Percentiles rank a stretch among this genome's conserved stretches.
Evolutionary conservation across 1,284 basidiomycete genomes (phyloP).

Genomic region (Paramarasmius palmivorus): DNA sequence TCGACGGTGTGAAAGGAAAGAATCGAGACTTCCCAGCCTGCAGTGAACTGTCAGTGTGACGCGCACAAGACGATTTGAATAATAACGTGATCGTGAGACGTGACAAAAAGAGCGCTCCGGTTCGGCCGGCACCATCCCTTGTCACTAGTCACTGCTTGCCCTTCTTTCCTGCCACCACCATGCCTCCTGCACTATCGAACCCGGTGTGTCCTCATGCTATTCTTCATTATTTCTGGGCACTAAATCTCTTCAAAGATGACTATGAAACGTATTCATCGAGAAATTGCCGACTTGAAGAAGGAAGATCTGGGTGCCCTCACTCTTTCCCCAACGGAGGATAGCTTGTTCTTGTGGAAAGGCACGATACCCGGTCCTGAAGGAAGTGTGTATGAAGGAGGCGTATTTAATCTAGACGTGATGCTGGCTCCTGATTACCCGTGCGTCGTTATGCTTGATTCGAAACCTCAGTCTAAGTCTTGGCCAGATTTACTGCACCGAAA

Average conservation of each 20-base stretch:
- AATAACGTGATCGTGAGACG: too few species aligned
- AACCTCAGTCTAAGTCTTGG: slow-evolving; percentile 10
- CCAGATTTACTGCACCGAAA: slow-evolving; percentile 82
- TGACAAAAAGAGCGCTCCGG: too few species aligned
- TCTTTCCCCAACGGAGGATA: slow-evolving; percentile 63
- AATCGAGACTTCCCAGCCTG: too few species aligned
- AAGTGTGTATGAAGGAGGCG: slow-evolving; percentile 86
- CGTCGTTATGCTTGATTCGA: slow-evolving; percentile 28
- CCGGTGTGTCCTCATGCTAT: neutral
- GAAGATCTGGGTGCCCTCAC: slow-evolving; percentile 81
- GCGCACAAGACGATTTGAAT: too few species aligned
- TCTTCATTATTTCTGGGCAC: neutral
- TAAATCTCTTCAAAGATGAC: slow-evolving; percentile 62
- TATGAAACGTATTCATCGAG: slow-evolving; percentile 84
- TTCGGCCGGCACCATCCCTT: too few species aligned
- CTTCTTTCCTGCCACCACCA: neutral
- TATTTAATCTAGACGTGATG: slow-evolving; percentile 75
- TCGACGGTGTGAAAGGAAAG: too few species aligned
- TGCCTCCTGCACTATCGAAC: slow-evolving; percentile 9
- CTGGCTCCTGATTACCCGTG: slow-evolving; percentile 85
- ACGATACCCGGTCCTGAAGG: slow-evolving; percentile 83
- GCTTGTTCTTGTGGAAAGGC: slow-evolving; percentile 67
- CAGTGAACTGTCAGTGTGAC: too few species aligned
- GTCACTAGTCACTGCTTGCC: neutral
- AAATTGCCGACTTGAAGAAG: slow-evolving; percentile 81